Evolutionary conservation across 768 basidiomycete species (phyloP).

Genomic region (Auricularia sp.): DNA sequence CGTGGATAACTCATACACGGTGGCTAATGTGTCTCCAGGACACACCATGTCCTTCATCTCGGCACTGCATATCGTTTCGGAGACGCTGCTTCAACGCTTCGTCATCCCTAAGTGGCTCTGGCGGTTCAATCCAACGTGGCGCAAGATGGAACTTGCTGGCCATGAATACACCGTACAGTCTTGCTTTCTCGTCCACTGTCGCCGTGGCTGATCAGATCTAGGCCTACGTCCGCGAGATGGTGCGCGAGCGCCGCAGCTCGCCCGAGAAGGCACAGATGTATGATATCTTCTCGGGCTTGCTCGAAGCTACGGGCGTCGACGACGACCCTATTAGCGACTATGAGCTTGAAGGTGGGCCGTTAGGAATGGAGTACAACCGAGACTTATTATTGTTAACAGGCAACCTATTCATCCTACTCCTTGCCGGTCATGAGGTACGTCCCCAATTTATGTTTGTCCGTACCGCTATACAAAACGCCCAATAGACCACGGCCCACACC

Average conservation of each 20-base stretch:
- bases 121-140: slow-evolving; percentile 24
- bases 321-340: slow-evolving; percentile 28
- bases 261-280: slow-evolving; percentile 30
- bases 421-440: slow-evolving; percentile 51
- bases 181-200: background rate
- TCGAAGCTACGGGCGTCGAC: slow-evolving; percentile 38
- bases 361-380: background rate
- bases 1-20: background rate
- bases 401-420: slow-evolving; percentile 33
- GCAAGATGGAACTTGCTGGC: slow-evolving; percentile 16
- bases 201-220: slow-evolving; percentile 9
- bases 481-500: slow-evolving; percentile 29
- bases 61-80: slow-evolving; percentile 34
- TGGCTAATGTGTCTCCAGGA: slow-evolving; percentile 12
- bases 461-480: background rate
- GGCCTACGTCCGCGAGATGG: slow-evolving; percentile 45
- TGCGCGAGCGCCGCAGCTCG: slow-evolving; percentile 27
- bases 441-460: too few species aligned
- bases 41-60: slow-evolving; percentile 41
- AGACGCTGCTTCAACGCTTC: slow-evolving; percentile 27
- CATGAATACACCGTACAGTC: slow-evolving; percentile 11
- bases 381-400: slow-evolving; percentile 10
- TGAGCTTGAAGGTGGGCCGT: slow-evolving; percentile 29
- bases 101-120: slow-evolving; percentile 31
- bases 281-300: slow-evolving; percentile 43